Conservation (phyloP, 2,329 filamentous ascomycete species). For the Helotiales sp. region DNA sequence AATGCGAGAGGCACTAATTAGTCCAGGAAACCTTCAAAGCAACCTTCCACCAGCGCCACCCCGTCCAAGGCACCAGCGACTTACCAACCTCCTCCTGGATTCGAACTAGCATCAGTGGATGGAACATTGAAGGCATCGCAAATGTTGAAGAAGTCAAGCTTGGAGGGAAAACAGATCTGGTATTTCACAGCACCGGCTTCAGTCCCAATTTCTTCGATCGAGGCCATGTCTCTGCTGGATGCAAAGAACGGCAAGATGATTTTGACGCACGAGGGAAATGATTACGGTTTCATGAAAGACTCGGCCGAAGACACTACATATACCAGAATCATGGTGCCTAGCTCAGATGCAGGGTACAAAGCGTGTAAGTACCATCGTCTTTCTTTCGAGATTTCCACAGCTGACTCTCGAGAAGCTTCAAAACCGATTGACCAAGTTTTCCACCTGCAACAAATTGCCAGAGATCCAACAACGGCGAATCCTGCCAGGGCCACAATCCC, state of each 20-base stretch:
- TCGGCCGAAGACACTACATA: conserved; percentile 55
- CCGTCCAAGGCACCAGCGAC: conserved; percentile 23
- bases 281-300: conserved; percentile 65
- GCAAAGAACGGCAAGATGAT: conserved; percentile 58
- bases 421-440: conserved; percentile 61
- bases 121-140: conserved; percentile 43
- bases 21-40: conserved; percentile 25
- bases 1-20: not conserved
- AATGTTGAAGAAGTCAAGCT: conserved; percentile 61
- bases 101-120: conserved; percentile 30
- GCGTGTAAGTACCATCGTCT: conserved; percentile 51
- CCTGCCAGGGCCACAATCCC: conserved; percentile 49
- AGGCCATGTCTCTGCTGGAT: conserved; percentile 66
- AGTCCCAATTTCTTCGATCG: conserved; percentile 69
- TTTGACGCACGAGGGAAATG: conserved; percentile 65
- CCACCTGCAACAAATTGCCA: conserved; percentile 66
- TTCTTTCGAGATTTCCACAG: not conserved
- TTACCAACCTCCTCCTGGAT: conserved; percentile 40
- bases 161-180: conserved; percentile 77
- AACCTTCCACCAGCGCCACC: conserved; percentile 24
- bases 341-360: conserved; percentile 58
- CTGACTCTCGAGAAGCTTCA: conserved; percentile 24
- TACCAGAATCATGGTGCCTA: conserved; percentile 66
- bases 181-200: conserved; percentile 77
- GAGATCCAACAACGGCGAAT: conserved; percentile 34